Base-by-base conservation (phyloP, 768 basidiomycete species). In the Leucosporidium creatinivorum region DNA sequence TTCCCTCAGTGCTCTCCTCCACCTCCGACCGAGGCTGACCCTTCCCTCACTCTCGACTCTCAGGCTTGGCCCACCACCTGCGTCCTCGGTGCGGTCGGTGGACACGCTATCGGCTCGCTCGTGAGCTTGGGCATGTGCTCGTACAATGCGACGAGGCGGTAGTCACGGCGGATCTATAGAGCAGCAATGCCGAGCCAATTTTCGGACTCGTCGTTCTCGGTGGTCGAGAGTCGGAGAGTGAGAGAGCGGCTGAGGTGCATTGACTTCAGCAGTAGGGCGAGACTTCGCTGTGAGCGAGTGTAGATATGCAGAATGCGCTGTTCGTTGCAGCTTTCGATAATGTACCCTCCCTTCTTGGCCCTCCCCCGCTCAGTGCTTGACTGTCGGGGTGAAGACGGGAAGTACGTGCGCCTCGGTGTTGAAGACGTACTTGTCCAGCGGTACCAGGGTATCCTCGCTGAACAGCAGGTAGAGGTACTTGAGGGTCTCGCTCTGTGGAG, bases 391-490 rank as follows among this genome's bases (percentile, higher is more conserved):
- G 39, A 73, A 73, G 17, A 61, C n/a, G 6, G 68, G 68, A 0
- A 73, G 47, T 0, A 62, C 49, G 47, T 73, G 72, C n/a, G 69
- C 69, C 83, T 97, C 93, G 1, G 93, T 96, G 73, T 94, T 96
- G 79, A 96, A 89, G 12, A 96, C 91, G 74, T 87, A 87, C 76
- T 86, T 80, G 62, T 85, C 83, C 66, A 94, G 76, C 1, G 93
- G 86, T 51, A 94, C 79, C n/a, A 86, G 82, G 33, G 77, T 81
- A 10, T 83, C 82, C 74, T 91, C 89, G 63, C 86, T 84, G 77
- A 94, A 98, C 6, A 96, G 79, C 70, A 94, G 78, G 77, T 87
- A 96, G 26, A 98, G 81, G 78, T 96, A 96, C 78, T 97, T 93
- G 67, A 93, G 78, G 9, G 90, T 93, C 78, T 92, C 90, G 73